A percentile compares a stretch with the other conserved stretches of the same genome.
Conservation (phyloP, 139 green algal genomes). For the Volvox reticuliferus region DNA sequence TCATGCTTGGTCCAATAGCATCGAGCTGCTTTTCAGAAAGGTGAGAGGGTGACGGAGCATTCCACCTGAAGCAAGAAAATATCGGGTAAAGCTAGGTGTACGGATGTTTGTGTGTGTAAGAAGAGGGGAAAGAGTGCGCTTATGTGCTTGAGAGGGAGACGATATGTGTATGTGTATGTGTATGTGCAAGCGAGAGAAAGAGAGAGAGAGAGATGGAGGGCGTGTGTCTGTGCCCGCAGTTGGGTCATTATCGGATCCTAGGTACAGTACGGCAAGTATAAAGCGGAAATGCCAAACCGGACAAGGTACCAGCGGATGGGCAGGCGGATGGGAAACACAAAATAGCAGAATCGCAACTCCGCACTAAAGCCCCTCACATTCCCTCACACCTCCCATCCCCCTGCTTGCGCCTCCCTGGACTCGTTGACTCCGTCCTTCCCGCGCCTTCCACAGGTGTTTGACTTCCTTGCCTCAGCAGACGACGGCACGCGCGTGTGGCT, state of each 20-base stretch:
- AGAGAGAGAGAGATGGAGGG: no score
- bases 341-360: not conserved
- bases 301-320: not conserved
- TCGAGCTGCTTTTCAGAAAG: slow-evolving; percentile 40
- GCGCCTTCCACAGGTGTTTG: slow-evolving; percentile 18
- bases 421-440: not conserved
- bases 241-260: not conserved
- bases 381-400: not conserved
- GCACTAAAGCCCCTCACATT: not conserved
- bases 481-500: slow-evolving; percentile 46
- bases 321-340: not conserved
- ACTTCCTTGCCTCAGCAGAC: slow-evolving; percentile 42
- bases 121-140: not conserved
- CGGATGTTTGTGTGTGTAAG: no score
- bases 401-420: not conserved
- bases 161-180: not conserved
- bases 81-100: no score
- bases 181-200: no score
- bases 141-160: no score
- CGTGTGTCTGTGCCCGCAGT: no score
- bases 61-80: no score
- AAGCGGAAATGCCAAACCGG: not conserved
- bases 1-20: slow-evolving; percentile 35
- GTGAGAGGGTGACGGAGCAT: not conserved
- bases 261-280: no score